phyloP scores from a whole-genome alignment of 805 yeast species.

The Candida corydali region DNA sequence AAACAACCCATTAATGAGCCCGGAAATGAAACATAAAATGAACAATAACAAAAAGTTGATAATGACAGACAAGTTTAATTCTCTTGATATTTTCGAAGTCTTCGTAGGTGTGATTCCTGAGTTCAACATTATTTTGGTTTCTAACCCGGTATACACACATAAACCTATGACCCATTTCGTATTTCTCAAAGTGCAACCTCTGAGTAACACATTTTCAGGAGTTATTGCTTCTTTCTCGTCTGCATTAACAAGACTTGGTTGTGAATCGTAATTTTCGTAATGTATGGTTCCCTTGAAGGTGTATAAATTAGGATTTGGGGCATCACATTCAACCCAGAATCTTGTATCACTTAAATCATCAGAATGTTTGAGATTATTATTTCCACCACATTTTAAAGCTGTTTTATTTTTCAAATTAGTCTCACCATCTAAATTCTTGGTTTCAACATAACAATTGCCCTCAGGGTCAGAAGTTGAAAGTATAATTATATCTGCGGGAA shows the following conservation, averaged over 20 bases:
- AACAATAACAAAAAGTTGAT: slow-evolving; percentile 61
- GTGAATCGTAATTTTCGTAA: slow-evolving; percentile 39
- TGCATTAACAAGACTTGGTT: slow-evolving; percentile 24
- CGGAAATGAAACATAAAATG: slow-evolving; percentile 63
- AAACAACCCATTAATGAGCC: slow-evolving; percentile 64
- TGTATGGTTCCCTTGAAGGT: slow-evolving; percentile 63
- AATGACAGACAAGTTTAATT: slow-evolving; percentile 62
- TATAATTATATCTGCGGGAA: slow-evolving; percentile 71
- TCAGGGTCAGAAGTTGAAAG: slow-evolving; percentile 65
- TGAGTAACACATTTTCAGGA: slow-evolving; percentile 58
- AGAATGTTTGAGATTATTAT: slow-evolving; percentile 45
- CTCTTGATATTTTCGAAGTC: slow-evolving; percentile 58
- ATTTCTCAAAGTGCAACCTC: slow-evolving; percentile 72
- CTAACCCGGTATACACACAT: slow-evolving; percentile 73
- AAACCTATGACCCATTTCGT: slow-evolving; percentile 74
- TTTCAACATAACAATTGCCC: slow-evolving; percentile 71
- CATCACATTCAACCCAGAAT: slow-evolving; percentile 66
- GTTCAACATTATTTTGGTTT: slow-evolving; percentile 73
- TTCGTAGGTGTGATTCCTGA: slow-evolving; percentile 77
- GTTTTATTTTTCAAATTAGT: slow-evolving; percentile 63
- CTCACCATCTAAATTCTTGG: slow-evolving; percentile 82
- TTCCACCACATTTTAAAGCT: slow-evolving; percentile 51
- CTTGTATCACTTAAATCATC: slow-evolving; percentile 54
- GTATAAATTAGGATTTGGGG: slow-evolving; percentile 65
- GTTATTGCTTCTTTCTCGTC: slow-evolving; percentile 54